Conservation (phyloP, 306 rosid genomes). For the Fagus sylvatica region DNA sequence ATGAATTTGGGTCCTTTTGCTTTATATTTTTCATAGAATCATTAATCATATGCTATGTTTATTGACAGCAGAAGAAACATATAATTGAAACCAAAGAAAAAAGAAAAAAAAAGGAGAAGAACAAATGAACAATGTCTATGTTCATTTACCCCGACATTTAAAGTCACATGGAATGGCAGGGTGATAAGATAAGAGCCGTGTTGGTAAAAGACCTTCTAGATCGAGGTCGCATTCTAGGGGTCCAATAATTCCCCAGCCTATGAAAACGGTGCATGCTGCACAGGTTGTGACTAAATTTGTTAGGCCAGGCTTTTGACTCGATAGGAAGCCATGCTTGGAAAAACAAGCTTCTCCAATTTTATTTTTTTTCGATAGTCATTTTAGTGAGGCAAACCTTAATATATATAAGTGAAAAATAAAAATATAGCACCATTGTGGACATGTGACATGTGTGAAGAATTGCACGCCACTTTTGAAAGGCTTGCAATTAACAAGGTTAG, state of each 20-base stretch:
- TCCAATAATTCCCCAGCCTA: neutral
- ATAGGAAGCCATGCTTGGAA: too few species aligned
- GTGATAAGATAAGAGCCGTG: neutral
- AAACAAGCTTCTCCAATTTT: too few species aligned
- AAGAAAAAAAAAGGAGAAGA: neutral
- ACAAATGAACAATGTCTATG: neutral
- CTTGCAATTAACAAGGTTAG: too few species aligned
- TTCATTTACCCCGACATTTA: neutral
- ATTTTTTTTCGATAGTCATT: too few species aligned
- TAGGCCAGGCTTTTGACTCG: too few species aligned
- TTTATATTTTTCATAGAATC: neutral
- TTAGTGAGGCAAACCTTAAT: too few species aligned
- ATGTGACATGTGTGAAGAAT: too few species aligned
- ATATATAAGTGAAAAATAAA: too few species aligned
- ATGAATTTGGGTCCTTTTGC: neutral
- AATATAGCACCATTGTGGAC: too few species aligned
- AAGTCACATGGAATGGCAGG: neutral
- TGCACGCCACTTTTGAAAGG: too few species aligned
- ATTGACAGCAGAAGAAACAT: neutral
- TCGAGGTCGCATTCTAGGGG: neutral
- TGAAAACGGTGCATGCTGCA: neutral
- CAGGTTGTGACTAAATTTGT: too few species aligned
- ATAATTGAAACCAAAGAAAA: neutral
- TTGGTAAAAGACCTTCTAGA: neutral
- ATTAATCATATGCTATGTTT: neutral